phyloP scores from a whole-genome alignment of 129 eudicot species.

The Smallanthus sonchifolius region DNA sequence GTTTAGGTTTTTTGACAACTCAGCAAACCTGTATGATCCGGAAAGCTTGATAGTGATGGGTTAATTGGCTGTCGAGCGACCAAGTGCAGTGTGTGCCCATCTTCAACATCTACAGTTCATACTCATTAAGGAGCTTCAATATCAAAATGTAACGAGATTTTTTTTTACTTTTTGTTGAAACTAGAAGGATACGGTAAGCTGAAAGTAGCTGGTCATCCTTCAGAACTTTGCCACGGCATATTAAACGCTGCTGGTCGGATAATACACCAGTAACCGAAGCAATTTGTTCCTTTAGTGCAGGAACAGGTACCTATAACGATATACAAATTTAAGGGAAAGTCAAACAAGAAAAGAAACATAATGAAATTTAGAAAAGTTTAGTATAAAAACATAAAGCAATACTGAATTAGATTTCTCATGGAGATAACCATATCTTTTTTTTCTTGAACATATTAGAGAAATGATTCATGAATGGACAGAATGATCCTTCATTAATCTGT shows the following conservation, averaged over 20 bases:
- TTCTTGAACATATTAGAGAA: neutral
- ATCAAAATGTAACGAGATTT: neutral
- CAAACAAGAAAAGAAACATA: neutral
- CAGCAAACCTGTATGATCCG: too few species aligned
- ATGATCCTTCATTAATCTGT: neutral
- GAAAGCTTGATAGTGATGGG: too few species aligned
- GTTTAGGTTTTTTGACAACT: too few species aligned
- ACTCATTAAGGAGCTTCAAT: slow-evolving; percentile 42
- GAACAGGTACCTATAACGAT: slow-evolving; percentile 73
- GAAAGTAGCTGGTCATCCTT: slow-evolving; percentile 94
- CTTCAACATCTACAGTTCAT: slow-evolving; percentile 73
- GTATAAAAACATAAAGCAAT: neutral
- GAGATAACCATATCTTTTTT: neutral
- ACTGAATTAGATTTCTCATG: neutral
- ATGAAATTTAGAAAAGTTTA: too few species aligned
- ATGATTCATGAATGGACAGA: slow-evolving; percentile 1
- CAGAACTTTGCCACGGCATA: slow-evolving; percentile 95
- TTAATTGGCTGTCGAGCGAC: slow-evolving; percentile 74
- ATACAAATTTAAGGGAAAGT: slow-evolving; percentile 1
- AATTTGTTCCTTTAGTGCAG: slow-evolving; percentile 84
- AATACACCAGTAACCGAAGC: slow-evolving; percentile 83
- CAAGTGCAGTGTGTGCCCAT: slow-evolving; percentile 88
- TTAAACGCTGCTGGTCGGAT: slow-evolving; percentile 89
- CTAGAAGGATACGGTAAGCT: slow-evolving; percentile 88
- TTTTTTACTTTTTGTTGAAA: too few species aligned